Conservation (phyloP, 257 asterid species). For the Rehmannia glutinosa region DNA sequence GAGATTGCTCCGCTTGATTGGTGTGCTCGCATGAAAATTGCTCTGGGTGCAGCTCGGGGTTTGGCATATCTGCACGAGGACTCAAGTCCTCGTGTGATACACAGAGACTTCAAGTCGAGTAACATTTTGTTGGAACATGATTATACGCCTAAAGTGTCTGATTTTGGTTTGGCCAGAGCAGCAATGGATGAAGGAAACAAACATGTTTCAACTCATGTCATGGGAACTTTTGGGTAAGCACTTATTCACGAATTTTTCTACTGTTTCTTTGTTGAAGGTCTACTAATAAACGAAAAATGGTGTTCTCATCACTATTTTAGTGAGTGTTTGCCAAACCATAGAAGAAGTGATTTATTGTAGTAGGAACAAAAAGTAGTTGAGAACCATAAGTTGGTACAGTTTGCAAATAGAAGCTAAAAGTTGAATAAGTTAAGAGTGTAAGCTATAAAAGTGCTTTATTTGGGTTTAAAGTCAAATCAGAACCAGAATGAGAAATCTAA, state of each 20-base stretch:
- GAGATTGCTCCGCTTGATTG: slow-evolving; percentile 72
- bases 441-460: too few relatives aligned
- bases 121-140: slow-evolving; percentile 82
- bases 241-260: too few relatives aligned
- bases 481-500: too few relatives aligned
- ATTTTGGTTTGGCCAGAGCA: slow-evolving; percentile 88
- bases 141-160: slow-evolving; percentile 87
- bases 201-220: slow-evolving; percentile 85
- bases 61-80: slow-evolving; percentile 94
- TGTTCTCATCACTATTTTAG: neutral
- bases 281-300: neutral
- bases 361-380: too few relatives aligned
- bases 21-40: slow-evolving; percentile 78
- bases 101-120: slow-evolving; percentile 94
- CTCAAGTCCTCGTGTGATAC: slow-evolving; percentile 95
- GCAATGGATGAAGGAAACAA: slow-evolving; percentile 73
- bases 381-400: too few relatives aligned
- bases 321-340: neutral
- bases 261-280: too few relatives aligned
- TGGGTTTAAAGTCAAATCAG: too few relatives aligned
- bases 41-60: slow-evolving; percentile 89
- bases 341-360: too few relatives aligned
- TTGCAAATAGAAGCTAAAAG: too few relatives aligned
- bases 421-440: too few relatives aligned
- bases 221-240: slow-evolving; percentile 97